Conservation (phyloP, 148 eudicot species). For the Mesembryanthemum crystallinum region DNA sequence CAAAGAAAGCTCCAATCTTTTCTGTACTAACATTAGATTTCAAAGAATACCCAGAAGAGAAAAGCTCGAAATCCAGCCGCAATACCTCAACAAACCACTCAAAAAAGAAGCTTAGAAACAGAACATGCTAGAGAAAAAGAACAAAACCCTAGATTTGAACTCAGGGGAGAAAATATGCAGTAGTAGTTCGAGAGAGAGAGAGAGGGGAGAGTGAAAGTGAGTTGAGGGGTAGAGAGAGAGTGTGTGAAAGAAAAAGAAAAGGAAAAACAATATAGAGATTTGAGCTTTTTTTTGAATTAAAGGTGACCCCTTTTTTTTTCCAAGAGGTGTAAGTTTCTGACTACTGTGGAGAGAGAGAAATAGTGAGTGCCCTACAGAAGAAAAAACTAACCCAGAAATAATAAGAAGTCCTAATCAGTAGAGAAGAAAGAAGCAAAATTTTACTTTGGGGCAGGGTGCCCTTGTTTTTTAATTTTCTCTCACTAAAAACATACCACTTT, state of each 20-base stretch:
- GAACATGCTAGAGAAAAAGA: not conserved
- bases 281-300: constrained; percentile 28
- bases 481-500: not conserved
- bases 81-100: not conserved
- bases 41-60: constrained; percentile 16
- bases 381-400: no score
- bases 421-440: no score
- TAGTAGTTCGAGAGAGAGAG: constrained; percentile 19
- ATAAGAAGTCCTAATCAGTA: no score
- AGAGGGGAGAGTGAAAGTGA: constrained; percentile 26
- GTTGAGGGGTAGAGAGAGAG: constrained; percentile 24
- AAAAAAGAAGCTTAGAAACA: not conserved
- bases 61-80: not conserved
- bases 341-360: not conserved
- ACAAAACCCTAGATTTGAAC: constrained; percentile 55
- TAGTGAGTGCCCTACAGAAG: not conserved
- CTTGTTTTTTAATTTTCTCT: no score
- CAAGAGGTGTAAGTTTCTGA: not conserved
- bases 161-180: constrained; percentile 5
- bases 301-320: constrained; percentile 6
- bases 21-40: constrained; percentile 25
- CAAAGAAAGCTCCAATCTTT: not conserved
- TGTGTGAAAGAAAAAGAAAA: constrained; percentile 23
- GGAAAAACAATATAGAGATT: constrained; percentile 15
- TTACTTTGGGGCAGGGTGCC: no score